These are phyloP conservation scores for Davidsoniella eucalypti DNA, from an alignment of 2,329 filamentous ascomycete genomes.

Conservation along the genomic window DNA sequence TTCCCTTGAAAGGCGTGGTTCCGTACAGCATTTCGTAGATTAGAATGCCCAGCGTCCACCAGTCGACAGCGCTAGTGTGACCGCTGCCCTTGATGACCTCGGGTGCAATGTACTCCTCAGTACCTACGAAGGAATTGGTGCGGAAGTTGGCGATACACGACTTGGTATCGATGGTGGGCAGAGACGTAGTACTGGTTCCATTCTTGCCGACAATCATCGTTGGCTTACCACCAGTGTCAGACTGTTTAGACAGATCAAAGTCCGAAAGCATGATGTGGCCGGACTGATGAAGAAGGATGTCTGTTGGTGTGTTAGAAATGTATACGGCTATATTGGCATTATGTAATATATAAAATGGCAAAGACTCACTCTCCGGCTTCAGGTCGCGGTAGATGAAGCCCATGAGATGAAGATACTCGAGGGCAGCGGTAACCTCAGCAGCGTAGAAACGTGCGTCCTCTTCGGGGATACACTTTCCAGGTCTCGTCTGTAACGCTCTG, in stretches of 20 bases:
- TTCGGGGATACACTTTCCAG: slow-evolving; percentile 92
- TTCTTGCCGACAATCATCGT: slow-evolving; percentile 94
- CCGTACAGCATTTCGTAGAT: slow-evolving; percentile 99
- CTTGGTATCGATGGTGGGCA: slow-evolving; percentile 96
- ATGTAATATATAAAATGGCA: background rate
- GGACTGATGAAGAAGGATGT: slow-evolving; percentile 96
- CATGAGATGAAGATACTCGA: slow-evolving; percentile 97
- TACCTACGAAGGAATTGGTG: slow-evolving; percentile 96
- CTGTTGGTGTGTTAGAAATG: slow-evolving; percentile 28
- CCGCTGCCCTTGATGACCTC: slow-evolving; percentile 98
- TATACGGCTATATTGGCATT: too few relatives aligned
- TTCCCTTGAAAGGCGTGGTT: slow-evolving; percentile 97
- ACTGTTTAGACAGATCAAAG: slow-evolving; percentile 97
- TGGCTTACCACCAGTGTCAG: slow-evolving; percentile 83
- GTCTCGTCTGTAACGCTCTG: slow-evolving; percentile 83
- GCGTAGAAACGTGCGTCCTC: slow-evolving; percentile 96
- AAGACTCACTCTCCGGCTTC: slow-evolving; percentile 80
- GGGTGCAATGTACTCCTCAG: slow-evolving; percentile 95
- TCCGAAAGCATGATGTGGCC: slow-evolving; percentile 99
- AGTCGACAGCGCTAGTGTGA: slow-evolving; percentile 95
- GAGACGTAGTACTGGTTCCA: slow-evolving; percentile 66
- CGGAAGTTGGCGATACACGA: slow-evolving; percentile 97
- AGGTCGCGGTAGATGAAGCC: slow-evolving; percentile 97
- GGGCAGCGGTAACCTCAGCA: slow-evolving; percentile 85
- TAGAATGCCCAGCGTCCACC: slow-evolving; percentile 95